Conservation (phyloP, 768 basidiomycete genomes). For the Hericium rajendrae region DNA sequence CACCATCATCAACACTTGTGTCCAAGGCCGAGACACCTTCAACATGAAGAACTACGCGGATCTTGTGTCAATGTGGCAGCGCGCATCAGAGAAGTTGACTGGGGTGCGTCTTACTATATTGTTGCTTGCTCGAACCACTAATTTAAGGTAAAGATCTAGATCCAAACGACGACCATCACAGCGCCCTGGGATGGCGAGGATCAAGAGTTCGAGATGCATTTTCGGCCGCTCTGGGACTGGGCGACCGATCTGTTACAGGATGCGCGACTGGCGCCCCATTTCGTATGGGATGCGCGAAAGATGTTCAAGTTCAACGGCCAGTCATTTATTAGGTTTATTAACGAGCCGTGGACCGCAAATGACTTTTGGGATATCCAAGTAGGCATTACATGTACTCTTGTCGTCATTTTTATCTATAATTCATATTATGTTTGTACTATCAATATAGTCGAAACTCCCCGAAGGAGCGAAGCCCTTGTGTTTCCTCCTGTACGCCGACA, state of each 20-base stretch:
- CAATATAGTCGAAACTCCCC: conserved; percentile 1
- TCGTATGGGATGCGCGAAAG: conserved; percentile 25
- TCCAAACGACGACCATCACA: conserved; percentile 10
- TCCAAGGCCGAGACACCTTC: not conserved
- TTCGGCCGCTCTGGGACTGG: conserved; percentile 21
- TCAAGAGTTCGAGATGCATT: conserved; percentile 15
- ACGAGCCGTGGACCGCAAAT: conserved; percentile 31
- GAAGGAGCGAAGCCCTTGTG: conserved; percentile 3
- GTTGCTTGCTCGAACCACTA: not conserved
- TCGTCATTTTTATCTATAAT: too few species aligned
- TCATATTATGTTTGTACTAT: not conserved
- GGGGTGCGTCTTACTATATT: not conserved
- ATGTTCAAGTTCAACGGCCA: conserved; percentile 21
- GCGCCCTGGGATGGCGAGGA: conserved; percentile 15
- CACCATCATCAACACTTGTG: not conserved
- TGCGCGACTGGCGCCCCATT: conserved; percentile 14
- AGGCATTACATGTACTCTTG: not conserved
- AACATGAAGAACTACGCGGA: not conserved
- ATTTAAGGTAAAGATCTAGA: not conserved
- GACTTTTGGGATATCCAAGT: conserved; percentile 30
- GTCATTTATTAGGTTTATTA: conserved; percentile 20
- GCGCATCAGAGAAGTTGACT: not conserved
- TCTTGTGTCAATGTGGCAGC: not conserved
- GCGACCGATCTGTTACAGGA: conserved; percentile 20
- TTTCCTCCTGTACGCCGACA: conserved; percentile 15